Percentiles rank a stretch among this genome's conserved stretches.
These are phyloP conservation scores for Colletotrichum sp. DNA, from an alignment of 2,329 filamentous ascomycete species.

Conservation along the genomic window DNA sequence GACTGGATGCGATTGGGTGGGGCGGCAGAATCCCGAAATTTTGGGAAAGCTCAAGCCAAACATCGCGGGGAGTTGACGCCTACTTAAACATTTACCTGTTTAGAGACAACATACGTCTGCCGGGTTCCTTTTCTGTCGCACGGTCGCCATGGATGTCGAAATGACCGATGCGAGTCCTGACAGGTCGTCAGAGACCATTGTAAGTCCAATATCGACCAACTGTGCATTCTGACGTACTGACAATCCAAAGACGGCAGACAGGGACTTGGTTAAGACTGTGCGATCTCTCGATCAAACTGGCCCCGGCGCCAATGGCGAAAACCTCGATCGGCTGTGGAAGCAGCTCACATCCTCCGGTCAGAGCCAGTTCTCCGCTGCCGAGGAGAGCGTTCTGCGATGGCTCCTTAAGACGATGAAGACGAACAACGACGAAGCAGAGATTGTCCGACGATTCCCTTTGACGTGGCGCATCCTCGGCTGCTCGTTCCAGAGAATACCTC, in stretches of 20 bases:
- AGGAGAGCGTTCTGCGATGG: conserved; percentile 66
- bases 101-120: background rate
- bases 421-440: conserved; percentile 48
- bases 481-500: conserved; percentile 69
- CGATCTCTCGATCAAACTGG: conserved; percentile 60
- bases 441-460: conserved; percentile 58
- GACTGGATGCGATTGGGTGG: conserved; percentile 26
- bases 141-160: conserved; percentile 15
- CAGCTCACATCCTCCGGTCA: conserved; percentile 47
- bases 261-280: conserved; percentile 55
- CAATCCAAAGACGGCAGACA: conserved; percentile 24
- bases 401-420: conserved; percentile 67
- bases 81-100: background rate
- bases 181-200: background rate
- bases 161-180: conserved; percentile 3
- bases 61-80: conserved; percentile 5
- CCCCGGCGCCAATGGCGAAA: conserved; percentile 48
- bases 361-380: conserved; percentile 54
- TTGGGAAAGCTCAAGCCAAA: conserved; percentile 33
- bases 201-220: background rate
- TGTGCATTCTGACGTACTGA: background rate
- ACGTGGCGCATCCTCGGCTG: conserved; percentile 68
- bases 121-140: background rate
- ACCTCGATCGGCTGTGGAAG: conserved; percentile 55
- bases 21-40: conserved; percentile 53